A percentile compares a stretch with the other conserved stretches of the same genome.
Evolutionary conservation across 192 early-diverging fungal species (phyloP).

Genomic region (Dispira simplex): DNA sequence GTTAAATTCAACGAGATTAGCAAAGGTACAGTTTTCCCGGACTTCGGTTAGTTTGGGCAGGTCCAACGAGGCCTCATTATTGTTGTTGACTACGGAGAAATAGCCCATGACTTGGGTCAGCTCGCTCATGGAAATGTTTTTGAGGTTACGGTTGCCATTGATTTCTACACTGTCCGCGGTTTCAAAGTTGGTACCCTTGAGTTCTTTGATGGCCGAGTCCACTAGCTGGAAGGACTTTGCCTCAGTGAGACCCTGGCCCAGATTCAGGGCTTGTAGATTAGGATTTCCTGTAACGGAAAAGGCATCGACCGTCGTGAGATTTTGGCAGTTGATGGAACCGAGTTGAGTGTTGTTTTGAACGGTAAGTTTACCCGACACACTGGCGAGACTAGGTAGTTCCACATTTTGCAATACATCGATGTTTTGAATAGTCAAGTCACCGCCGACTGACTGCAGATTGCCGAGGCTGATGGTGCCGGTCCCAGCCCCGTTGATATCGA

Average conservation of each 20-base stretch:
- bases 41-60: slow-evolving; percentile 32
- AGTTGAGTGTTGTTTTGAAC: slow-evolving; percentile 39
- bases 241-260: slow-evolving; percentile 25
- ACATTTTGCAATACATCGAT: slow-evolving; percentile 12
- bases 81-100: slow-evolving; percentile 39
- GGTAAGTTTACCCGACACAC: slow-evolving; percentile 21
- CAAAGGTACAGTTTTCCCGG: slow-evolving; percentile 39
- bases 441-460: slow-evolving; percentile 23
- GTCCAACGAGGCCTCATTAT: slow-evolving; percentile 22
- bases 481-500: slow-evolving; percentile 18
- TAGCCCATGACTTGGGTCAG: slow-evolving; percentile 28
- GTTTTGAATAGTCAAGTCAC: slow-evolving; percentile 14
- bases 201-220: slow-evolving; percentile 24
- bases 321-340: slow-evolving; percentile 22
- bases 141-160: slow-evolving; percentile 36
- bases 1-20: slow-evolving; percentile 27
- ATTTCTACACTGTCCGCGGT: slow-evolving; percentile 30
- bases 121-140: slow-evolving; percentile 27
- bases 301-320: slow-evolving; percentile 21
- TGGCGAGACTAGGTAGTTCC: slow-evolving; percentile 13
- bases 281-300: slow-evolving; percentile 36
- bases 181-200: slow-evolving; percentile 22
- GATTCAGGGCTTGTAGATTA: slow-evolving; percentile 24
- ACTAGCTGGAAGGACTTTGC: slow-evolving; percentile 30
- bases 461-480: slow-evolving; percentile 20